Evolutionary conservation across 768 basidiomycete species (phyloP).

Genomic region (Leucosporidium scottii): DNA sequence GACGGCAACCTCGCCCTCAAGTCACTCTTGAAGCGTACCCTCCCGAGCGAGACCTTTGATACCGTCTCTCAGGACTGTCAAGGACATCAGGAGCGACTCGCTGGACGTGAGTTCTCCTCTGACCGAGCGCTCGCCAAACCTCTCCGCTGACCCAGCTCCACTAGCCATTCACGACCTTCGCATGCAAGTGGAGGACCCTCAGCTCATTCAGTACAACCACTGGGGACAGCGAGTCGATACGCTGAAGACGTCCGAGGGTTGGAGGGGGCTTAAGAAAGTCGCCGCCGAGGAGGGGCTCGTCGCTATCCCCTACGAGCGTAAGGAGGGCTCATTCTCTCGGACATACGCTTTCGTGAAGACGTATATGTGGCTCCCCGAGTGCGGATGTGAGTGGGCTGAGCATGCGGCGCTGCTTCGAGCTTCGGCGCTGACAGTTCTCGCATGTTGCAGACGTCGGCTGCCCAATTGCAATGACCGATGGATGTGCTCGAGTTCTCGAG

Average conservation of each 20-base stretch:
- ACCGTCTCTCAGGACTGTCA: conserved; percentile 48
- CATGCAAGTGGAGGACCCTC: conserved; percentile 15
- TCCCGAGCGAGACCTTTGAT: conserved; percentile 48
- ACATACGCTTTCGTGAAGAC: conserved; percentile 56
- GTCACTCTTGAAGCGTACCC: conserved; percentile 52
- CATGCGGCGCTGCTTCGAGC: not conserved
- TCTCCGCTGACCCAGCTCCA: not conserved
- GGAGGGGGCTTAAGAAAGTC: conserved; percentile 60
- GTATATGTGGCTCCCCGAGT: conserved; percentile 54
- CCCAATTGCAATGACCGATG: conserved; percentile 74
- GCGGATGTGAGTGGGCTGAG: not conserved
- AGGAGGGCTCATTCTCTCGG: conserved; percentile 58
- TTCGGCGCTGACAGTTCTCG: not conserved
- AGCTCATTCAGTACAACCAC: conserved; percentile 62
- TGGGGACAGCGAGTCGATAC: conserved; percentile 63
- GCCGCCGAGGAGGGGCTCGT: conserved; percentile 55
- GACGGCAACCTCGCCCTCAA: conserved; percentile 57
- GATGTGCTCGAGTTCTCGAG: conserved; percentile 64
- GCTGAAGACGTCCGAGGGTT: conserved; percentile 64
- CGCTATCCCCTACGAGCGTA: not conserved
- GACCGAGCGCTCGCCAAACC: rapidly evolving
- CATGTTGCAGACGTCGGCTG: conserved; percentile 50
- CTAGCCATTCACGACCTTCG: conserved; percentile 3
- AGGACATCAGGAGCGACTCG: conserved; percentile 48
- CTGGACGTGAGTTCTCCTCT: conserved; percentile 44